Percentiles rank a stretch among this genome's conserved stretches.
These are phyloP conservation scores for Cytospora schulzeri DNA, from an alignment of 2,329 filamentous ascomycete species.

Conservation along the genomic window DNA sequence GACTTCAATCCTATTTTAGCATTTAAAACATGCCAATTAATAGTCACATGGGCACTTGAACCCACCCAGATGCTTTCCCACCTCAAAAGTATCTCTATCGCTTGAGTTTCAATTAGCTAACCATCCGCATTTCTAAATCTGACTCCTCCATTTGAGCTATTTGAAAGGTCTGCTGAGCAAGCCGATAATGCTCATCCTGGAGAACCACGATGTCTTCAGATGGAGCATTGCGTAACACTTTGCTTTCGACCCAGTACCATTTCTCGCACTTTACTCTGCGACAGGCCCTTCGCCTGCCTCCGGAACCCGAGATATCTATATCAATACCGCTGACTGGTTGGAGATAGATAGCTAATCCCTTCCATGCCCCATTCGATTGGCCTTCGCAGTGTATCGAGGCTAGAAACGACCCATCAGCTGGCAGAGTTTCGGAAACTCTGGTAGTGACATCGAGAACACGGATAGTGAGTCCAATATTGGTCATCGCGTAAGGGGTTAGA, in stretches of 20 bases:
- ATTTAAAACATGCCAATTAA: too few species aligned
- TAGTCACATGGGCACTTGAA: too few species aligned
- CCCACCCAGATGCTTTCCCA: too few species aligned
- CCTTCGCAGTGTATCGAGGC: neutral
- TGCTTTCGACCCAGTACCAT: neutral
- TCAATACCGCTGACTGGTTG: neutral
- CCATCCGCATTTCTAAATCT: too few species aligned
- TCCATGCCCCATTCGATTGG: neutral
- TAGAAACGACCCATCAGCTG: neutral
- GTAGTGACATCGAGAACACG: neutral
- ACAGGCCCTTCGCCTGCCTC: neutral
- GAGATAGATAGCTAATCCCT: neutral
- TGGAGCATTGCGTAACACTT: neutral
- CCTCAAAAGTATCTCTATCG: too few species aligned
- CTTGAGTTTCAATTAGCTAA: too few species aligned
- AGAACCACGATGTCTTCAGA: neutral
- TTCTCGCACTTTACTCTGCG: neutral
- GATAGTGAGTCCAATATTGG: neutral
- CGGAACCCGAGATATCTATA: neutral
- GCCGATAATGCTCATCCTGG: neutral
- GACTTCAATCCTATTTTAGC: too few species aligned
- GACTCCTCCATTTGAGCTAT: neutral
- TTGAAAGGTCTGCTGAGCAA: neutral
- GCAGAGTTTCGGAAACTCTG: neutral
- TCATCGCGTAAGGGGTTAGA: neutral